These are phyloP conservation scores for Cyberlindnera xishuangbannaensis DNA, from an alignment of 805 yeast species.

Conservation along the genomic window DNA sequence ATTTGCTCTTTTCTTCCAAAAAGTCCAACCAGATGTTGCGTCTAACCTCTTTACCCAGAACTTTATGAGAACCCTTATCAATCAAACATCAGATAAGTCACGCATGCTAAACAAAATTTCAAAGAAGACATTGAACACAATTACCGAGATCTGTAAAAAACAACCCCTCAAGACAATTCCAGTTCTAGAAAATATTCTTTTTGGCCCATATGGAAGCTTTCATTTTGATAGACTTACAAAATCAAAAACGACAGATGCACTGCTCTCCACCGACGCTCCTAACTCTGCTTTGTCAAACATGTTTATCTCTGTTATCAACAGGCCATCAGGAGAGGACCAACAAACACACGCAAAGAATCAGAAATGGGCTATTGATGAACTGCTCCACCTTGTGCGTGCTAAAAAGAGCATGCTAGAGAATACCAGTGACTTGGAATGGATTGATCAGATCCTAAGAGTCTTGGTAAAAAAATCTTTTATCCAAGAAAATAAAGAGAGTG, in stretches of 20 bases:
- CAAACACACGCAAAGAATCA: constrained; percentile 18
- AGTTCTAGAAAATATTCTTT: constrained; percentile 30
- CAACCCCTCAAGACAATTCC: constrained; percentile 33
- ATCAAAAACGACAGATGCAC: constrained; percentile 50
- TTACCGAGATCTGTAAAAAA: constrained; percentile 34
- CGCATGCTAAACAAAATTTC: constrained; percentile 67
- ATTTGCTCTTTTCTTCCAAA: constrained; percentile 43
- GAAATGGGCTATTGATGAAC: constrained; percentile 55
- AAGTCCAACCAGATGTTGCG: constrained; percentile 20
- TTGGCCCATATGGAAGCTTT: constrained; percentile 48
- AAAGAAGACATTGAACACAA: constrained; percentile 39
- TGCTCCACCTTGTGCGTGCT: constrained; percentile 45
- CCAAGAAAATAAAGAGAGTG: constrained; percentile 2
- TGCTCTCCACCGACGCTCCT: constrained; percentile 10
- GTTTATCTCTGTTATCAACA: constrained; percentile 19
- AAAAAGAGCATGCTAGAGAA: constrained; percentile 30
- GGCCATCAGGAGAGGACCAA: constrained; percentile 1
- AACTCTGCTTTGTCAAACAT: constrained; percentile 11
- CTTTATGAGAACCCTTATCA: constrained; percentile 64
- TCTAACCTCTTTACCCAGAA: constrained; percentile 49
- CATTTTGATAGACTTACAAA: constrained; percentile 76
- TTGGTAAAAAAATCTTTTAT: constrained; percentile 29
- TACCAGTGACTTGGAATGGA: constrained; percentile 23
- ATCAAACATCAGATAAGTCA: constrained; percentile 64
- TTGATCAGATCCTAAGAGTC: constrained; percentile 26